These are phyloP conservation scores for Byssothecium circinans DNA, from an alignment of 2,329 filamentous ascomycete species.

Conservation along the genomic window DNA sequence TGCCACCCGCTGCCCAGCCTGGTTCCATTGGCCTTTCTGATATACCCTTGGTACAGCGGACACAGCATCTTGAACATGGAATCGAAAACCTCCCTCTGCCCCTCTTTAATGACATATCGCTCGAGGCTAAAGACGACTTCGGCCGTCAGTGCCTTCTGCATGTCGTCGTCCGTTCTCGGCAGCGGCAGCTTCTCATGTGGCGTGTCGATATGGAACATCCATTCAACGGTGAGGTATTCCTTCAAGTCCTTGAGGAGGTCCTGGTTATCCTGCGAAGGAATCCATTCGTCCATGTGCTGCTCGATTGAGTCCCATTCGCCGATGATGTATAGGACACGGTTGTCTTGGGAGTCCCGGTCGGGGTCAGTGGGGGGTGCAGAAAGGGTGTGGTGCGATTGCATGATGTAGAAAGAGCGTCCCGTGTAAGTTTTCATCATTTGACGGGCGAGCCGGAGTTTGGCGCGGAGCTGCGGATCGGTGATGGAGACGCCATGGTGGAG, in stretches of 20 bases:
- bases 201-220: conserved; percentile 60
- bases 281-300: conserved; percentile 55
- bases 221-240: conserved; percentile 57
- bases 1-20: neutral
- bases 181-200: conserved; percentile 30
- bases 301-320: conserved; percentile 65
- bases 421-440: neutral
- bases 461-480: neutral
- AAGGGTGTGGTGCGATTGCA: conserved; percentile 29
- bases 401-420: neutral
- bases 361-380: too few relatives aligned
- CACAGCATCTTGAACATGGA: neutral
- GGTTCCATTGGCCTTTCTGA: neutral
- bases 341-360: conserved; percentile 56
- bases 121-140: neutral
- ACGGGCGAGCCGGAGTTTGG: neutral
- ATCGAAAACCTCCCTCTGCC: neutral
- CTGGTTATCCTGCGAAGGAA: conserved; percentile 46
- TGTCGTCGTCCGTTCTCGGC: neutral
- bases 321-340: conserved; percentile 58
- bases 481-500: neutral
- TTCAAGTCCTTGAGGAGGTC: conserved; percentile 49
- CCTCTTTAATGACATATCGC: conserved; percentile 1
- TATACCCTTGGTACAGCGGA: neutral
- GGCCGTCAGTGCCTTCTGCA: neutral